A percentile compares a stretch with the other conserved stretches of the same genome.
Conservation (phyloP, 345 rosid genomes). For the Erucastrum elatum region DNA sequence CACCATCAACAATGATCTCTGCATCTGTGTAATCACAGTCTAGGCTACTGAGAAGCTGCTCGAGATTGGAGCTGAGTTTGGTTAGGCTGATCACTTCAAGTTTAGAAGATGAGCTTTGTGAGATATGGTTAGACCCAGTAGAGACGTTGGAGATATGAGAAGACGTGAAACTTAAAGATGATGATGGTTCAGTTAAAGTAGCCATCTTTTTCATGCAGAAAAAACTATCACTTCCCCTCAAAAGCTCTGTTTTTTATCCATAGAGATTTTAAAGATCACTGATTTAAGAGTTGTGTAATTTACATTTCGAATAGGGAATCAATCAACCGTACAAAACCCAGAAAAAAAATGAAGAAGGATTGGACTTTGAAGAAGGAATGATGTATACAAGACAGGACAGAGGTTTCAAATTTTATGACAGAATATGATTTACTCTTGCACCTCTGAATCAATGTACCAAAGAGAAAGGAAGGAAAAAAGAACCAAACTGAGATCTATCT, state of each 20-base stretch:
- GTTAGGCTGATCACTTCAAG: no score
- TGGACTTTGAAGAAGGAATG: neutral
- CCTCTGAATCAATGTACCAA: neutral
- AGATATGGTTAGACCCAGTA: no score
- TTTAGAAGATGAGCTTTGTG: neutral
- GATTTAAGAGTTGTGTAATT: neutral
- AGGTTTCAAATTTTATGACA: constrained; percentile 11
- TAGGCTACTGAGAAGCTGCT: no score
- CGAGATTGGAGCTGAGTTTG: no score
- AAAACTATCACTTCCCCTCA: neutral
- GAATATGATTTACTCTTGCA: constrained; percentile 4
- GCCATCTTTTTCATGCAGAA: constrained; percentile 24
- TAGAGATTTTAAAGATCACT: no score
- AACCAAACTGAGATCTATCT: constrained; percentile 16
- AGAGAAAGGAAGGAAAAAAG: neutral
- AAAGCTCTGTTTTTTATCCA: constrained; percentile 16
- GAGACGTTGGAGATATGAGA: no score
- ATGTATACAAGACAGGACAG: neutral
- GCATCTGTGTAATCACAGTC: no score
- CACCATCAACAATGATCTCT: no score
- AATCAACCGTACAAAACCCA: constrained; percentile 28
- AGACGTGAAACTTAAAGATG: constrained; percentile 62
- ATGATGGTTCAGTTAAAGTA: constrained; percentile 70
- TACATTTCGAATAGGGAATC: constrained; percentile 3
- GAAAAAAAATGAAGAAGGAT: neutral